Base-by-base conservation (phyloP, 176 grass and related monocot species). In the Cenchrus fungigraminus region DNA sequence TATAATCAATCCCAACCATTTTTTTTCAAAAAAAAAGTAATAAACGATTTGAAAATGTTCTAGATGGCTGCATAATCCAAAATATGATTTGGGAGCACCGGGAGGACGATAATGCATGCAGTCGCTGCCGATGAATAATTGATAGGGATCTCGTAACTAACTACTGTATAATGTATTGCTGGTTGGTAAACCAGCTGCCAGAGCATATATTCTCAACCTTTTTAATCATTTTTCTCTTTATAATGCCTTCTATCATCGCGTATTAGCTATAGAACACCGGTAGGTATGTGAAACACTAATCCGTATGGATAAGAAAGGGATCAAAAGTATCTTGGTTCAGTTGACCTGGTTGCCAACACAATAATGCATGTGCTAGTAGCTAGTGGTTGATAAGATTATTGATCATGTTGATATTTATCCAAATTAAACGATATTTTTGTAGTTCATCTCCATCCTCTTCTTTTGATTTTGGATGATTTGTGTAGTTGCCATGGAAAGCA, bases 111-210 rank as follows among this genome's bases (percentile, higher is more conserved):
- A 40, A 40, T 40, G 37, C 37, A 40, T 86, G 50, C 68, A 58
- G 67, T 90, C 43, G 59, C 58, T 74, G 60, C 67, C 66, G 73
- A 83, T 83, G 67, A 86, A 68, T 82, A 54, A 40, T 61, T 47
- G 88, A 82, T 79, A 8, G 84, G 79, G 88, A 90, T 86, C 58
- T 78, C 58, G 40, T 86, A 90, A 90, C 84, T 4, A 83, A 90
- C 84, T 4, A 83, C 79, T 90, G 84, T 77, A 82, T 90, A 66
- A 78, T 56, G 79, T 55, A 67, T 70, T 66, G 84, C 74, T 16
- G 51, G 88, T 90, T 86, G 74, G 83, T 89, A 80, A 86, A 82
- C 83, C 64, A 19, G 43, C 17, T 29, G 25, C 17, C 55, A 71
- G 37, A 14, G 47, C 66, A 78, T 82, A 61, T 86, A 82, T 81